phyloP scores from a whole-genome alignment of 1,284 basidiomycete genomes.

The Heterobasidion occidentale region DNA sequence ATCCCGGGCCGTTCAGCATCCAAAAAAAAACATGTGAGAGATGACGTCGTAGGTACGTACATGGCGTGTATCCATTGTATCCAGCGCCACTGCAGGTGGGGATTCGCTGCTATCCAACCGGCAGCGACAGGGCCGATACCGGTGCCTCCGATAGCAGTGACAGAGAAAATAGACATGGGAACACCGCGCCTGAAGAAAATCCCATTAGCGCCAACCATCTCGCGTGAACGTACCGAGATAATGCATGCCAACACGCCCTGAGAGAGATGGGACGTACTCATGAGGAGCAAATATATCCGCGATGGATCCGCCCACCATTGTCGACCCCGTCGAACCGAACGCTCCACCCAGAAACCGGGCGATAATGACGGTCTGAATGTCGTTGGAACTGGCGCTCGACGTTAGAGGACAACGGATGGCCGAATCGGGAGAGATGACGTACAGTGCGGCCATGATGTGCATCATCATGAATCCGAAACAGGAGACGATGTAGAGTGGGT shows the following conservation, averaged over 20 bases:
- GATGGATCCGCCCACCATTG: constrained; percentile 75
- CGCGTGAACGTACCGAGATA: no score
- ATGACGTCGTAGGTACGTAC: constrained; percentile 23
- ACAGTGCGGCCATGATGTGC: constrained; percentile 51
- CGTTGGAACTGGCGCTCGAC: constrained; percentile 38
- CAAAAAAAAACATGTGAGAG: neutral
- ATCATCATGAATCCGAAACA: constrained; percentile 50
- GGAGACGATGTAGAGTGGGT: constrained; percentile 58
- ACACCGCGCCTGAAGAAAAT: constrained; percentile 44
- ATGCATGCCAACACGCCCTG: no score
- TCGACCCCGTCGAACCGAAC: constrained; percentile 62
- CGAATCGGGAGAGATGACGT: neutral
- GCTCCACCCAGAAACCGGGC: constrained; percentile 62
- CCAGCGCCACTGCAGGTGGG: constrained; percentile 66
- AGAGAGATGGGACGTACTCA: constrained; percentile 30
- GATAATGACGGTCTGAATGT: constrained; percentile 63
- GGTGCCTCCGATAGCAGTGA: constrained; percentile 50
- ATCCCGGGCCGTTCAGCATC: neutral
- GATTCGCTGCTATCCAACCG: constrained; percentile 64
- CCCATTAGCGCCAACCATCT: neutral
- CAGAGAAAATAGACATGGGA: constrained; percentile 64
- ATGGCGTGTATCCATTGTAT: constrained; percentile 77
- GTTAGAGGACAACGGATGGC: neutral
- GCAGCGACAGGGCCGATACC: constrained; percentile 61
- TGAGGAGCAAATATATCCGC: constrained; percentile 61